Evolutionary conservation across 2,329 filamentous ascomycete species (phyloP), one percentile per base, ranked within the genome.

Genomic region (Fusarium pilosicola): DNA sequence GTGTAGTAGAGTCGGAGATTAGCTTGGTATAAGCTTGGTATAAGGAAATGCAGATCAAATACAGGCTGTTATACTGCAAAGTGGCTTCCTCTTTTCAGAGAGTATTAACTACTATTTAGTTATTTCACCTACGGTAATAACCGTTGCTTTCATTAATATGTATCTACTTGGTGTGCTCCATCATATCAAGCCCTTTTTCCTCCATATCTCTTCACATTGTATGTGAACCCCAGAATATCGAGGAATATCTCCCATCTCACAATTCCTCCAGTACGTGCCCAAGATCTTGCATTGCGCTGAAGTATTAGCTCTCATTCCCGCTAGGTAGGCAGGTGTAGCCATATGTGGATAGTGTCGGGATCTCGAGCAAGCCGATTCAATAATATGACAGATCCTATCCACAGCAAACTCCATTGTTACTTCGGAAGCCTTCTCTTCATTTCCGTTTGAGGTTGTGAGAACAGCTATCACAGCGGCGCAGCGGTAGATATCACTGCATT

Each of bases 321-420:
- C 80, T 7, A 85, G 63, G 52, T 82, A 84, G 0, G 81, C 82
- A 1, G 81, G 77, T 0, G 80, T 79, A 4, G 82, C 83, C 70
- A 85, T 74, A 62, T 85, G 83, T 38, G 82, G 80, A 66, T 84
- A 84, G 65, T 82, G 84, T 11, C 76, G 77, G 1, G 83, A 85
- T 1, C 76, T 77, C 3, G 80, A 66, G 5, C 80, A 75, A 11
- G 80, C 79, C 1, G 74, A 70, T 1, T 79, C 76, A 4, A 85
- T 80, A 0, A 81, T 74, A 6, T 77, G 64, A n/a, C 84, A 85
- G 14, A 81, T 77, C 6, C 79, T 76, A 39, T 81, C 77, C 5
- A 83, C 82, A 2, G 82, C 79, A 1, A 78, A 79, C 0, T 76
- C 74, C 1, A 82, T 63, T 0, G 81, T 74, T 4, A 57, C 39